Percentiles rank a stretch among this genome's conserved stretches.
Conservation (phyloP, 345 rosid genomes). For the Pistacia atlantica region DNA sequence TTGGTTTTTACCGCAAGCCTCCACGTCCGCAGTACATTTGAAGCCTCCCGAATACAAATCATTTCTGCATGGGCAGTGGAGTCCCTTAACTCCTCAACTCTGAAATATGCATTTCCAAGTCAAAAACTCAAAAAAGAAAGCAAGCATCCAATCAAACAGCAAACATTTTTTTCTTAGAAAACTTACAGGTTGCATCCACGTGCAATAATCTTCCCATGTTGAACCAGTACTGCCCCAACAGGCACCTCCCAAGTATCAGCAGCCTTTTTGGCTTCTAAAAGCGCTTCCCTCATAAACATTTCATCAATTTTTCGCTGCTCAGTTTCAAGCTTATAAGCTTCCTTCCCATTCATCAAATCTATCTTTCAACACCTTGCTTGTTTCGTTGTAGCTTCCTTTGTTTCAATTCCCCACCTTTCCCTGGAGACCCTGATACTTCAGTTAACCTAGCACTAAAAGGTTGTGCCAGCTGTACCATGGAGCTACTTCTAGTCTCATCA, state of each 20-base stretch:
- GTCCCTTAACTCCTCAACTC: slow-evolving; percentile 94
- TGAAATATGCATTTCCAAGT: slow-evolving; percentile 36
- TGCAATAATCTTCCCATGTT: slow-evolving; percentile 82
- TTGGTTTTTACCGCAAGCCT: slow-evolving; percentile 77
- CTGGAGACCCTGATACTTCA: slow-evolving; percentile 40
- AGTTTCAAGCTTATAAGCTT: slow-evolving; percentile 68
- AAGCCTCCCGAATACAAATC: slow-evolving; percentile 92
- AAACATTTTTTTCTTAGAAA: slow-evolving; percentile 5
- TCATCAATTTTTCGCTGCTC: slow-evolving; percentile 79
- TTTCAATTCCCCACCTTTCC: slow-evolving; percentile 44
- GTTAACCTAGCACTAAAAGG: slow-evolving; percentile 37
- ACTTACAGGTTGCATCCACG: slow-evolving; percentile 94
- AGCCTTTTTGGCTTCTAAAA: slow-evolving; percentile 90
- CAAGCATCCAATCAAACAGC: slow-evolving; percentile 14
- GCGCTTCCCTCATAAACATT: slow-evolving; percentile 93
- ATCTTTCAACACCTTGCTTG: slow-evolving; percentile 71
- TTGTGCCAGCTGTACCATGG: slow-evolving; percentile 38
- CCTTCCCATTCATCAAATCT: slow-evolving; percentile 99
- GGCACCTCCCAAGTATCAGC: slow-evolving; percentile 98
- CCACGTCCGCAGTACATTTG: slow-evolving; percentile 74
- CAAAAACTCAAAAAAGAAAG: slow-evolving; percentile 19
- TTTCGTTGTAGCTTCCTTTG: slow-evolving; percentile 73
- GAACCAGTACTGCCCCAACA: slow-evolving; percentile 94
- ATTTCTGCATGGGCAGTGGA: slow-evolving; percentile 98
- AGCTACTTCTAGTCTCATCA: slow-evolving; percentile 38